Conservation (phyloP, 352 stramenopile genomes). For the Phytopythium helicoides region DNA sequence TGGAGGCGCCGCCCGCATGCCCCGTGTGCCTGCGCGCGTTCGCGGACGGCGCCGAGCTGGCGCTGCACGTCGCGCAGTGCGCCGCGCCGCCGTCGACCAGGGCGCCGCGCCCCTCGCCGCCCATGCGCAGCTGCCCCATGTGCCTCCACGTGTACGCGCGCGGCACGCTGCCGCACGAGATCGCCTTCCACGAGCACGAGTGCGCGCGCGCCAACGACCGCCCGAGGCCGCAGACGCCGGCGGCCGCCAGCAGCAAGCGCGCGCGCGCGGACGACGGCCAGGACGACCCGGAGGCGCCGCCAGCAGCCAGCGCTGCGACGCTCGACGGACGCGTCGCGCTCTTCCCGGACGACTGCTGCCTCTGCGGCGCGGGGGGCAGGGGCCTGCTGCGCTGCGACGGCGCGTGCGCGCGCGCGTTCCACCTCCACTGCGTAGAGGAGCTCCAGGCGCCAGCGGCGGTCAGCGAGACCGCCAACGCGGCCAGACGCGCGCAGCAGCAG, state of each 20-base stretch:
- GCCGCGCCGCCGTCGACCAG: slow-evolving; percentile 12
- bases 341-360: slow-evolving; percentile 52
- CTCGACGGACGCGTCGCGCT: slow-evolving; percentile 24
- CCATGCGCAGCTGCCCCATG: slow-evolving; percentile 38
- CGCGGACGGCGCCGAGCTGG: slow-evolving; percentile 29
- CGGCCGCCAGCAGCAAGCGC: slow-evolving; percentile 24
- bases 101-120: slow-evolving; percentile 7
- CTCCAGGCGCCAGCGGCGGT: slow-evolving; percentile 21
- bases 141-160: slow-evolving; percentile 66
- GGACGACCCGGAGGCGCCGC: neutral
- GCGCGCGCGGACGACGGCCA: slow-evolving; percentile 14
- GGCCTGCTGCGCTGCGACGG: slow-evolving; percentile 56
- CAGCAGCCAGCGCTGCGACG: neutral
- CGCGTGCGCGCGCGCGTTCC: slow-evolving; percentile 55
- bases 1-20: slow-evolving; percentile 29
- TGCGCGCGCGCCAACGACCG: slow-evolving; percentile 62
- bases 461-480: slow-evolving; percentile 11
- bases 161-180: slow-evolving; percentile 42
- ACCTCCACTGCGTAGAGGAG: slow-evolving; percentile 59
- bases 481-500: slow-evolving; percentile 30
- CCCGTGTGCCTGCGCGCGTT: slow-evolving; percentile 50
- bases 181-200: slow-evolving; percentile 77
- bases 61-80: slow-evolving; percentile 57
- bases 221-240: neutral
- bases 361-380: slow-evolving; percentile 50